Conservation (phyloP, 2,329 filamentous ascomycete genomes). For the Tolypocladium pustulatum region DNA sequence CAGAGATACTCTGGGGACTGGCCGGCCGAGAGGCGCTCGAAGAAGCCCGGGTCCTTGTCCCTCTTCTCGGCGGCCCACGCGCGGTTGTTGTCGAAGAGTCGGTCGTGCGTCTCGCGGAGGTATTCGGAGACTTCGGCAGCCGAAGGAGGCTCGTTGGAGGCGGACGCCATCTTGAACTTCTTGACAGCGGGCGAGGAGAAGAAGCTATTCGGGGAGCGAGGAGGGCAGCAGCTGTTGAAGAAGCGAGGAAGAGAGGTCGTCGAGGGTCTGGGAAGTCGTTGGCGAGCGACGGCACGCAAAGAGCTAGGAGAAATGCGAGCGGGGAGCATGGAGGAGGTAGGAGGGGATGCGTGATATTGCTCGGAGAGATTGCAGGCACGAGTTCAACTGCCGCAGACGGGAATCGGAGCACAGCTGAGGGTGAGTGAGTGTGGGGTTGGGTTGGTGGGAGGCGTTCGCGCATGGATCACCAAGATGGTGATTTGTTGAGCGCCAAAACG, state of each 20-base stretch:
- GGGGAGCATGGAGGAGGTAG: neutral
- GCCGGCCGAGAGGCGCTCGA: conserved; percentile 50
- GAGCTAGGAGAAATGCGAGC: neutral
- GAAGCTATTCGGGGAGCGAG: neutral
- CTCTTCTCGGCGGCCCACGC: conserved; percentile 52
- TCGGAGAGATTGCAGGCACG: neutral
- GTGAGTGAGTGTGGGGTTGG: neutral
- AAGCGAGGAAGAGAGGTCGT: neutral
- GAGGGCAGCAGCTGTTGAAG: conserved; percentile 3
- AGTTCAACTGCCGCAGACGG: neutral
- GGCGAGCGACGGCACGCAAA: neutral
- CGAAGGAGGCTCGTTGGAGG: neutral
- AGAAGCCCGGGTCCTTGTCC: conserved; percentile 52
- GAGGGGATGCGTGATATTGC: neutral
- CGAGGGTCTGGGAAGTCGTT: neutral
- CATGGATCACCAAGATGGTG: neutral
- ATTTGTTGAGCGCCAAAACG: neutral
- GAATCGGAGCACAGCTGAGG: neutral
- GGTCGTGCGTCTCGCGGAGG: conserved; percentile 53
- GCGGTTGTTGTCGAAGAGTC: conserved; percentile 59
- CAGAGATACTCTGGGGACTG: conserved; percentile 67
- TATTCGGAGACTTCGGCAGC: conserved; percentile 23
- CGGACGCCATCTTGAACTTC: conserved; percentile 1
- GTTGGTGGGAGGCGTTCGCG: neutral
- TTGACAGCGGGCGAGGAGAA: neutral